Base-by-base conservation (phyloP, 306 rosid species). In the Cicer judaicum region DNA sequence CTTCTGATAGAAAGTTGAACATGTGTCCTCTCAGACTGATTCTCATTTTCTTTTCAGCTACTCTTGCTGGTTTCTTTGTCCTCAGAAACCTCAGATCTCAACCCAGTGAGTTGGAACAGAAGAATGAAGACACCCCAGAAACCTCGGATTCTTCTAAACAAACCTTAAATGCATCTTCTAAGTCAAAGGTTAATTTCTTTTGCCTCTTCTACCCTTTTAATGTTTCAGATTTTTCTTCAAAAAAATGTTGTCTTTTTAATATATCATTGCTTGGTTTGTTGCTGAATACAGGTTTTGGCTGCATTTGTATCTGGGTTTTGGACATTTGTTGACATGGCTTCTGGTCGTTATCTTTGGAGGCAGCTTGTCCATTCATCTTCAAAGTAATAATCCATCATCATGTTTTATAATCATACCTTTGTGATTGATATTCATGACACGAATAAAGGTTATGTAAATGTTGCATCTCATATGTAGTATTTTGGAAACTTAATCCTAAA, bases 321-420 rank as follows among this genome's bases (percentile, higher is more conserved):
- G 98, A 88, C 84, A 8, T 76, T 79, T 39, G 87, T 93, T 50
- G 98, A 93, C 79, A 90, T 90, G 98, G 95, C 93, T 57, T 85
- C 86, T 36, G 98, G 97, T n/a, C 91, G 93, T 74, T 90, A 93
- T 73, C 90, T 93, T 10, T 93, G 98, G 98, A 93, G 80, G 85
- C 81, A 89, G 54, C 69, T 93, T 79, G 81, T 79, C 54, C 60
- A 90, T 0, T 49, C 86, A 8, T 67, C 85, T 10, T 21, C 87
- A 36, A 85, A 87, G 73, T 1, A 42, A 72, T 55, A 48, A 8
- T 40, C 81, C 82, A 82, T 78, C 47, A 43, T 42, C 11, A 56
- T 56, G 14, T 56, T 56, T 16, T 16, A 49, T 34, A 15, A 5
- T 11, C 18, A 49, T 34, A 12, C 21, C 53, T 70, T 78, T 70